Percentiles rank a stretch among this genome's conserved stretches.
These are phyloP conservation scores for Rubia occidens DNA, from an alignment of 305 asterid genomes.

Conservation along the genomic window DNA sequence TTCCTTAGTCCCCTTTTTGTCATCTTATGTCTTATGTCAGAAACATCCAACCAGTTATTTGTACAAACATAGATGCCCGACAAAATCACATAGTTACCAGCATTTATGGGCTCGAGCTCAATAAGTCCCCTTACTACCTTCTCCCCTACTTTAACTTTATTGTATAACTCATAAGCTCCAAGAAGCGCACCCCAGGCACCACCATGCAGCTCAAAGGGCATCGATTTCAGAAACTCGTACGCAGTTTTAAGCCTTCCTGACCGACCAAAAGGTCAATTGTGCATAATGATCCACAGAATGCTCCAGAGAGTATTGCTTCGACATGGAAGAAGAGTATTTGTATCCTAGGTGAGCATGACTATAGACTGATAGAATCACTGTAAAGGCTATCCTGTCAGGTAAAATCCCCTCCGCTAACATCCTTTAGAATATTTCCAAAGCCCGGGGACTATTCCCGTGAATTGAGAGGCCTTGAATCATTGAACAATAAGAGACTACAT, in stretches of 20 bases:
- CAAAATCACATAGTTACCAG: conserved; percentile 50
- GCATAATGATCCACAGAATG: conserved; percentile 69
- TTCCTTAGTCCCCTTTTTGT: conserved; percentile 44
- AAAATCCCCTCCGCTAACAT: conserved; percentile 56
- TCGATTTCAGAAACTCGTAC: conserved; percentile 45
- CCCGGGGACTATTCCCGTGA: conserved; percentile 44
- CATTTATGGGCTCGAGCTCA: conserved; percentile 54
- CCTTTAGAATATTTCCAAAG: conserved; percentile 42
- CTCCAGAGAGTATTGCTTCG: conserved; percentile 27
- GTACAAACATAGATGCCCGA: conserved; percentile 63
- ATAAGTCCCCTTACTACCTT: conserved; percentile 41
- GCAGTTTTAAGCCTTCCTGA: conserved; percentile 63
- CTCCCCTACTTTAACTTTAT: conserved; percentile 47
- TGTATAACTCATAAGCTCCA: conserved; percentile 51
- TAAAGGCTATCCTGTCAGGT: conserved; percentile 70
- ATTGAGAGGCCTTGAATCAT: conserved; percentile 65
- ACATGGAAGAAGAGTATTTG: conserved; percentile 41
- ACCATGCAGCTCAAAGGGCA: conserved; percentile 49
- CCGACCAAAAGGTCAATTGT: conserved; percentile 61
- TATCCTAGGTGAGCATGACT: conserved; percentile 48
- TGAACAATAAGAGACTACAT: conserved; percentile 54
- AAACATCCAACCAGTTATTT: conserved; percentile 54
- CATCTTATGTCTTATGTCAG: conserved; percentile 42
- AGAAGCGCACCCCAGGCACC: conserved; percentile 93
- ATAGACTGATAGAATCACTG: conserved; percentile 55